These are phyloP conservation scores for Posidonia australis DNA, from an alignment of 106 monocot genomes.

Conservation along the genomic window DNA sequence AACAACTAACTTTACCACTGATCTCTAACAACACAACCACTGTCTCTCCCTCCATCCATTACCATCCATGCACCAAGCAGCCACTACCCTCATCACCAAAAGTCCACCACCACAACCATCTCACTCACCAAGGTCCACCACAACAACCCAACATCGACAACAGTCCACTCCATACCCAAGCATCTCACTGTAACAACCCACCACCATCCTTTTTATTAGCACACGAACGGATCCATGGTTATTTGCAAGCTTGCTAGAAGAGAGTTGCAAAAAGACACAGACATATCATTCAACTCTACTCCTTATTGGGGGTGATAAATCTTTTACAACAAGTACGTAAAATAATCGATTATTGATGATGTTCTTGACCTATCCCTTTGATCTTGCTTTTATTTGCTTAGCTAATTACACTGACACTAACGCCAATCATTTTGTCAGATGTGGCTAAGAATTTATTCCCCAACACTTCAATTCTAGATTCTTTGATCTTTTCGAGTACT, in stretches of 20 bases:
- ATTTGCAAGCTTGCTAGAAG: slow-evolving; percentile 2
- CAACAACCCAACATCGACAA: no score
- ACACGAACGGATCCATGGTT: neutral
- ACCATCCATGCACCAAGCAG: no score
- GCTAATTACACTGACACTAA: neutral
- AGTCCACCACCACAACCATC: no score
- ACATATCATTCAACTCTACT: slow-evolving; percentile 24
- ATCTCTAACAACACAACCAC: no score
- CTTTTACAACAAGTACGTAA: slow-evolving; percentile 31
- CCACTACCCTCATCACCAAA: no score
- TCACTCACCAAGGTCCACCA: no score
- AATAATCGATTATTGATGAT: neutral
- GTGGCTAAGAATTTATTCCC: slow-evolving; percentile 22
- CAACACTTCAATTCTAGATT: neutral
- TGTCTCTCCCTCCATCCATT: no score
- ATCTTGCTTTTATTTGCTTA: neutral
- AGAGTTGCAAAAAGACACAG: slow-evolving; percentile 6
- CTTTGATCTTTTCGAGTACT: neutral
- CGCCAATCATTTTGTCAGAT: slow-evolving; percentile 1
- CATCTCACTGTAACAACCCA: no score
- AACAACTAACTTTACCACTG: no score
- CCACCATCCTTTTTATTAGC: no score
- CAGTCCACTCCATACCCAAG: no score
- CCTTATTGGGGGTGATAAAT: slow-evolving; percentile 23
- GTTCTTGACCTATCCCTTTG: neutral